A percentile compares a stretch with the other conserved stretches of the same genome.
Conservation (phyloP, 2,329 filamentous ascomycete species). For the Leptographium galeiforme region DNA sequence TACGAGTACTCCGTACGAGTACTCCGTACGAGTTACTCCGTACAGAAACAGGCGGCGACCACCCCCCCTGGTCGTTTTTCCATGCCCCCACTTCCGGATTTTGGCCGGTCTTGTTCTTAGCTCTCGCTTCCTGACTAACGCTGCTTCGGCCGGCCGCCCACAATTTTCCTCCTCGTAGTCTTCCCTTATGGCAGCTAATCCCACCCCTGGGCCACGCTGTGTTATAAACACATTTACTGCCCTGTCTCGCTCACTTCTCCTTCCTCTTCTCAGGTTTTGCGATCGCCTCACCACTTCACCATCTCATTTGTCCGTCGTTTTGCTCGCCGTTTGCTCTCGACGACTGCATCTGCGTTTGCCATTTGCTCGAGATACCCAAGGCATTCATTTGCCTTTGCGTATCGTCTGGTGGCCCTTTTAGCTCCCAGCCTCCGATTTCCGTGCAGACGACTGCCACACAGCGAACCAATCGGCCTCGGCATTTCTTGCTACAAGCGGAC, state of each 20-base stretch:
- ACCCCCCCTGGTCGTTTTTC: background rate
- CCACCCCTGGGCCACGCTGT: background rate
- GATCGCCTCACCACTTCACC: background rate
- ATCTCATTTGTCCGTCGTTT: background rate
- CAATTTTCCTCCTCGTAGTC: background rate
- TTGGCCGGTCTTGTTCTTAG: background rate
- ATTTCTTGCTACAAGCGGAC: background rate
- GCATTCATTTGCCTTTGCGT: constrained; percentile 11
- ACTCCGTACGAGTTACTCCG: background rate
- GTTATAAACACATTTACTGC: constrained; percentile 6
- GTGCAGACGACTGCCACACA: background rate
- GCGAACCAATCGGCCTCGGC: background rate
- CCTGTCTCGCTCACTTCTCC: background rate
- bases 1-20: background rate
- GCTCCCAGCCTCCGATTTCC: too few species aligned
- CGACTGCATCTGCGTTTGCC: background rate
- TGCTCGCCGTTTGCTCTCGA: too few species aligned
- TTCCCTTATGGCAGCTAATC: background rate
- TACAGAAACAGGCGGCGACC: background rate
- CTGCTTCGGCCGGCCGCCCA: background rate
- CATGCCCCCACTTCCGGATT: background rate
- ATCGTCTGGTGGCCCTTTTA: background rate
- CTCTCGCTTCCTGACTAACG: background rate
- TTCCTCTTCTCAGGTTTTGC: background rate
- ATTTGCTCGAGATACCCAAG: constrained; percentile 1